Evolutionary conservation across 441 rosid genomes (phyloP).

Genomic region (Adansonia gregorii): DNA sequence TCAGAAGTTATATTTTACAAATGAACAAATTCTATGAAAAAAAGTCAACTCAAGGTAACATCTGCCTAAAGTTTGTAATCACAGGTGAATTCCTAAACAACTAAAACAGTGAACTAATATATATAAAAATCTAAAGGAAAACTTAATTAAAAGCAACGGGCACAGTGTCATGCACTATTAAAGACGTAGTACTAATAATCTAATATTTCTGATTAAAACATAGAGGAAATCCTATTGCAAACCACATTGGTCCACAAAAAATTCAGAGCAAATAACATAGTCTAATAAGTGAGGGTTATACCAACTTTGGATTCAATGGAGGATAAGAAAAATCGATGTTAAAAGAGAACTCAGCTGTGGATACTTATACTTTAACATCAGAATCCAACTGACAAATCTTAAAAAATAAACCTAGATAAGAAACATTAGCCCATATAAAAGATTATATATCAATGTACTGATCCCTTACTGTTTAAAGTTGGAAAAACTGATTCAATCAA

Average conservation of each 20-base stretch:
- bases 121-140: neutral
- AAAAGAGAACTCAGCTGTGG: neutral
- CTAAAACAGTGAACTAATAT: neutral
- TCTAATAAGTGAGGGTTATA: neutral
- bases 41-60: neutral
- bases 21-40: neutral
- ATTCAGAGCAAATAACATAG: neutral
- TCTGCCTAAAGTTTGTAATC: neutral
- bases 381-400: neutral
- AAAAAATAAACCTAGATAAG: neutral
- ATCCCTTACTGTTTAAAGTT: neutral
- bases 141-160: neutral
- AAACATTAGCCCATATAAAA: neutral
- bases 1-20: neutral
- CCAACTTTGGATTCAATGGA: neutral
- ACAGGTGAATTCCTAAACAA: neutral
- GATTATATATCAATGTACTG: neutral
- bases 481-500: neutral
- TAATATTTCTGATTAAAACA: neutral
- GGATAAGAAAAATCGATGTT: neutral
- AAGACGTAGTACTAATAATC: neutral
- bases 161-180: neutral
- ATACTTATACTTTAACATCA: no score
- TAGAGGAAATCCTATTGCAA: neutral
- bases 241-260: neutral